Evolutionary conservation across 192 early-diverging fungal genomes (phyloP), one percentile per base, ranked within the genome.

Genomic region (Backusella sp.): DNA sequence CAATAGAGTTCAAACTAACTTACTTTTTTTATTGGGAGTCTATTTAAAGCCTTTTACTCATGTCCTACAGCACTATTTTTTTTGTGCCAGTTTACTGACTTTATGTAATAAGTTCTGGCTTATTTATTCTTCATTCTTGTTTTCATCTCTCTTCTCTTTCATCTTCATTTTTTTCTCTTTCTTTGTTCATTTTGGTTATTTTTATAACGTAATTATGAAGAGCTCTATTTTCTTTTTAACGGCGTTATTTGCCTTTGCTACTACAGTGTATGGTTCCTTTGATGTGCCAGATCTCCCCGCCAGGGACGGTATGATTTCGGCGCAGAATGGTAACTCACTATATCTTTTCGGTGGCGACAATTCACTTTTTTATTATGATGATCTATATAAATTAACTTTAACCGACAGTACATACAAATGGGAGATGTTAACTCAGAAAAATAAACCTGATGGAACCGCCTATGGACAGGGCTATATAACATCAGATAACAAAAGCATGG

Each of bases 341-440:
- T 53, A 73, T 49, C 66, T 73, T 41, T 78, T 69, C 34, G 77
- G 77, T 66, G 77, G 77, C 15, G 77, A 68, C 19, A 49, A 72
- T 42, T 70, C 66, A 4, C 21, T 21, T 32, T 28, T 19, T 8
- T 73, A 73, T 37, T 56, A 53, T 12, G 73, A 78, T 52, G 44
- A 68, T 39, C 49, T 78, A 23, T 78, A 78, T 41, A 26, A 53
- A 26, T 67, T 78, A 23, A 78, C 72, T 44, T 36, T 41, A 30
- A 62, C 72, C 19, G 26, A 37, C 14, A 46, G 21, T 30, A 37
- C 72, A 15, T 74, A 44, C 66, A 78, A 32, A 28, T 78, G 65
- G 70, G n/a, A 44, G 12, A 23, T 28, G 12, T 32, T 78, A n/a
- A 49, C 59, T 34, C 77, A 78, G 56, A 67, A 28, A 32, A 73